Evolutionary conservation across 139 green algal genomes (phyloP).

Genomic region (Auxenochlorella pyrenoidosa): DNA sequence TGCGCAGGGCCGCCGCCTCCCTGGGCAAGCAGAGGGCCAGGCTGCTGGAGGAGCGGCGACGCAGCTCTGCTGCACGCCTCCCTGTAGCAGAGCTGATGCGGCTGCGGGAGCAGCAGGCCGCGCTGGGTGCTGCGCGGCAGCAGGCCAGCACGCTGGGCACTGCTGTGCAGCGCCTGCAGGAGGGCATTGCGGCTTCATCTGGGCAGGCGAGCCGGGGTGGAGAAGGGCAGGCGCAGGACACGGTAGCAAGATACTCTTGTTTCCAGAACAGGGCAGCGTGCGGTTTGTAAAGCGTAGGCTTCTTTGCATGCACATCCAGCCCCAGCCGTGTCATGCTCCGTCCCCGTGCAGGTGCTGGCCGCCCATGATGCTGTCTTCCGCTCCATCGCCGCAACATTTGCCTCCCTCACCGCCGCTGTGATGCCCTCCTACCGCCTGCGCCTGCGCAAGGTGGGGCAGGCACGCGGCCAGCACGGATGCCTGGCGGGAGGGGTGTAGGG

Average conservation of each 20-base stretch:
- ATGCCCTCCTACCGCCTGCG: slow-evolving; percentile 14
- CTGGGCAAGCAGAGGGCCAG: background rate
- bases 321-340: too few relatives aligned
- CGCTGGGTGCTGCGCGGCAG: background rate
- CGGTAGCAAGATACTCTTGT: too few relatives aligned
- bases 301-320: background rate
- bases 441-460: background rate
- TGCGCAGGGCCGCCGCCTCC: background rate
- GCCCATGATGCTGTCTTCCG: slow-evolving; percentile 11
- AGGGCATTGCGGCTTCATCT: background rate
- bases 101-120: slow-evolving; percentile 5
- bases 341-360: background rate
- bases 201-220: background rate
- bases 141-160: background rate
- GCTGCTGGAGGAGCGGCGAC: background rate
- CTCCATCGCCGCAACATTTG: background rate
- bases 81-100: slow-evolving; percentile 9
- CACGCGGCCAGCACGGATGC: too few relatives aligned
- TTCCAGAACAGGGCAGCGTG: background rate
- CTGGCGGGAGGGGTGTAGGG: too few relatives aligned
- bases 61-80: background rate
- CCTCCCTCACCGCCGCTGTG: background rate
- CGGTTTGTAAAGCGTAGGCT: background rate
- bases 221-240: too few relatives aligned
- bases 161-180: slow-evolving; percentile 14